These are phyloP conservation scores for Geotrichum australiense DNA, from an alignment of 1,139 yeast species.

Conservation along the genomic window DNA sequence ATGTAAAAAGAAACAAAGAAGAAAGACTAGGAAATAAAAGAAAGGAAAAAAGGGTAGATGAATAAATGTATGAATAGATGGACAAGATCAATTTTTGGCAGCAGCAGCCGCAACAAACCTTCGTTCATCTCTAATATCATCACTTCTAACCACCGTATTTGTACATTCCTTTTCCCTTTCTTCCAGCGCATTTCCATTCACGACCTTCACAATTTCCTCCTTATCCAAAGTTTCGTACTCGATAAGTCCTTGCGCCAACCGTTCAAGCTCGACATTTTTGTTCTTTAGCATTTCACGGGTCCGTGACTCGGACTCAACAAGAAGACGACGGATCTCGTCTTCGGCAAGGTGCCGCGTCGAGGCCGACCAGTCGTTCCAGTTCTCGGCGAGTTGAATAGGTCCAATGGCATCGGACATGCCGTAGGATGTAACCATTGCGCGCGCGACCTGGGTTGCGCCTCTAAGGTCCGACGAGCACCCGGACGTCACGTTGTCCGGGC, in stretches of 20 bases:
- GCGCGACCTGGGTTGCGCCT: slow-evolving; percentile 84
- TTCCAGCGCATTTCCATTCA: slow-evolving; percentile 47
- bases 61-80: no score
- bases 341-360: slow-evolving; percentile 85
- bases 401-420: slow-evolving; percentile 96
- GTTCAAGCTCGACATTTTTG: slow-evolving; percentile 62
- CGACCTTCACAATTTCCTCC: slow-evolving; percentile 83
- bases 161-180: slow-evolving; percentile 50
- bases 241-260: slow-evolving; percentile 86
- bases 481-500: slow-evolving; percentile 85
- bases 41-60: no score
- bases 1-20: no score
- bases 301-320: slow-evolving; percentile 71
- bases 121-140: slow-evolving; percentile 34
- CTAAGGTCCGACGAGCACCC: slow-evolving; percentile 91
- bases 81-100: no score
- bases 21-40: no score
- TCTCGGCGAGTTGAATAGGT: slow-evolving; percentile 66
- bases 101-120: slow-evolving; percentile 15
- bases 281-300: slow-evolving; percentile 56
- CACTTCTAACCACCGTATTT: slow-evolving; percentile 65
- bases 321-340: slow-evolving; percentile 72
- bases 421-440: slow-evolving; percentile 94
- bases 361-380: slow-evolving; percentile 74
- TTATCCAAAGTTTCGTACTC: slow-evolving; percentile 93